A percentile compares a stretch with the other conserved stretches of the same genome.
Evolutionary conservation across 139 green algal species (phyloP).

Genomic region (Spirogloea muscicola): DNA sequence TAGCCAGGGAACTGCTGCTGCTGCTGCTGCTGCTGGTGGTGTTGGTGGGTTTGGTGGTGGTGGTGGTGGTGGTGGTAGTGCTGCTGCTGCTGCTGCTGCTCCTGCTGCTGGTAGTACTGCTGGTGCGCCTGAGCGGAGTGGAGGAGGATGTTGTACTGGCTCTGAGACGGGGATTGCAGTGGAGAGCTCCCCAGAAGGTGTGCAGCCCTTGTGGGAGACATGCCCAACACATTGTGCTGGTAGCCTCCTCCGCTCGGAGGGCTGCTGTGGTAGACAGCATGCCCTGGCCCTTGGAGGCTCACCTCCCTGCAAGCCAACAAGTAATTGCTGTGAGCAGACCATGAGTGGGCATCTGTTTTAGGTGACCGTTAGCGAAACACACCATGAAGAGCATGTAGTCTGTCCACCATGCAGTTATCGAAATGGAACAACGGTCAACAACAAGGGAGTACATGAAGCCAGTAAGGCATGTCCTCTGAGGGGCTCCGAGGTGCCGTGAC

Average conservation of each 20-base stretch:
- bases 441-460: no score
- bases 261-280: not conserved
- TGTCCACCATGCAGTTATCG: no score
- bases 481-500: no score
- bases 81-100: not conserved
- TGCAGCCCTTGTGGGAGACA: not conserved
- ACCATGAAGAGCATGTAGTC: no score
- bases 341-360: no score
- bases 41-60: conserved; percentile 4
- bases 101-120: conserved; percentile 13
- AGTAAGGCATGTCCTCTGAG: no score
- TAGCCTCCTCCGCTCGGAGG: not conserved
- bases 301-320: no score
- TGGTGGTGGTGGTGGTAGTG: conserved; percentile 4
- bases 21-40: not conserved
- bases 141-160: not conserved
- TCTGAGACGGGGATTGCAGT: not conserved
- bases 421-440: no score
- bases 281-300: not conserved
- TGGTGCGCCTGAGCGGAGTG: no score
- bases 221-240: not conserved
- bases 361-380: no score
- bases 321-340: no score
- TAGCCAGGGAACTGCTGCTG: no score
- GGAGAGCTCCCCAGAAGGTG: not conserved